Evolutionary conservation across 2,329 filamentous ascomycete species (phyloP).

Genomic region (Teratosphaeria gauchensis): DNA sequence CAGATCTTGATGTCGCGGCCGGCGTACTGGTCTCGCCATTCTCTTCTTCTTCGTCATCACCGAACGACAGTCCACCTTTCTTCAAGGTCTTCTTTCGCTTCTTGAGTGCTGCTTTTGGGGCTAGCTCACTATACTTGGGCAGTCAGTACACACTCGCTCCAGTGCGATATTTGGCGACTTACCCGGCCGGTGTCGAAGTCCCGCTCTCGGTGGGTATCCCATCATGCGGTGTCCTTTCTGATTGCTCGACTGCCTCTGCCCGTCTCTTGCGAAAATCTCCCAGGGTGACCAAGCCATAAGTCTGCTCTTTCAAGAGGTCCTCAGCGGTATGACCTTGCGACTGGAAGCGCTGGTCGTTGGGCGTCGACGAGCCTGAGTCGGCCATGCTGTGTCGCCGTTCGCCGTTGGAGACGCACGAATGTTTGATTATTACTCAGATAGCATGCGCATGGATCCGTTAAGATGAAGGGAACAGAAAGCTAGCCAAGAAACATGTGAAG

Average conservation of each 20-base stretch:
- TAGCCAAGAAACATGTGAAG: background rate
- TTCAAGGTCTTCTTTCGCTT: conserved; percentile 47
- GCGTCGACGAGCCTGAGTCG: conserved; percentile 9
- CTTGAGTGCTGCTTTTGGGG: conserved; percentile 42
- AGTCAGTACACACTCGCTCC: conserved; percentile 35
- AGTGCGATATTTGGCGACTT: conserved; percentile 25
- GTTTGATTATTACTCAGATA: background rate
- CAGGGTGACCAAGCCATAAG: conserved; percentile 81
- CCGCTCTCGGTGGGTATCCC: conserved; percentile 44
- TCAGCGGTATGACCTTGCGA: conserved; percentile 67
- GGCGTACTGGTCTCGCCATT: conserved; percentile 29
- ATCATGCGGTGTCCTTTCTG: conserved; percentile 55
- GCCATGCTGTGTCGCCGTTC: conserved; percentile 1
- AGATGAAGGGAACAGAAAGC: background rate
- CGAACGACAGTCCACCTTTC: conserved; percentile 60
- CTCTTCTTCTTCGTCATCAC: conserved; percentile 58
- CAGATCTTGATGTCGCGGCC: background rate
- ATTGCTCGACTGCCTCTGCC: conserved; percentile 85
- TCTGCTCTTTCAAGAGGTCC: conserved; percentile 73
- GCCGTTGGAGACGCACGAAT: background rate
- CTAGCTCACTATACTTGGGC: conserved; percentile 47
- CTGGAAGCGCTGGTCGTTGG: conserved; percentile 51
- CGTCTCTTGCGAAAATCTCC: conserved; percentile 94
- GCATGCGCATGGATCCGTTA: background rate
- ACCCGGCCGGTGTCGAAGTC: conserved; percentile 49